phyloP scores from a whole-genome alignment of 2,329 filamentous ascomycete genomes.

The Penicillium crustosum region DNA sequence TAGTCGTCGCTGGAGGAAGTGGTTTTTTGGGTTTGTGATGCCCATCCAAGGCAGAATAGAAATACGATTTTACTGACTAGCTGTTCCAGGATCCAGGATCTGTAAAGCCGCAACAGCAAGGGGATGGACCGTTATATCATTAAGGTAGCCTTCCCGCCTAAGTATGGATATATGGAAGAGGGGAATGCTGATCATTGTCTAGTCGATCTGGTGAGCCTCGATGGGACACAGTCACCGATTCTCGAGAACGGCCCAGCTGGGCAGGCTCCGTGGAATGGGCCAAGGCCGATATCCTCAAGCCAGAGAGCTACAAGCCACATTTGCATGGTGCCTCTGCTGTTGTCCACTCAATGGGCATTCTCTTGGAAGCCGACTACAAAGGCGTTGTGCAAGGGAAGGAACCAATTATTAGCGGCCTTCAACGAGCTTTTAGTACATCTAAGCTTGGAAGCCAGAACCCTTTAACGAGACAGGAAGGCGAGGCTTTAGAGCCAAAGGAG shows the following conservation, averaged over 20 bases:
- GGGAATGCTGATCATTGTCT: conserved; percentile 14
- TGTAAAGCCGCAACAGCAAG: conserved; percentile 83
- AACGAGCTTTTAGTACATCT: conserved; percentile 70
- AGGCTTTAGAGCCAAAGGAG: conserved; percentile 64
- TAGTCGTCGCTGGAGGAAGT: conserved; percentile 91
- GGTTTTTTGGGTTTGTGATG: conserved; percentile 72
- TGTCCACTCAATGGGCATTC: conserved; percentile 92
- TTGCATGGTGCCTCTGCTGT: conserved; percentile 78
- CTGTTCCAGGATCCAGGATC: conserved; percentile 65
- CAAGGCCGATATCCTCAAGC: conserved; percentile 81
- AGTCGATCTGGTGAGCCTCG: conserved; percentile 87
- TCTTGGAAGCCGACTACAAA: conserved; percentile 98
- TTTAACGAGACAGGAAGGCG: conserved; percentile 60
- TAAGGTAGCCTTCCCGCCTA: conserved; percentile 63
- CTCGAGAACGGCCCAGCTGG: conserved; percentile 72
- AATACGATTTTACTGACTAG: conserved; percentile 14
- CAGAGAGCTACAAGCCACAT: conserved; percentile 73
- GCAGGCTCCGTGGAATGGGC: conserved; percentile 81
- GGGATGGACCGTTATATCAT: conserved; percentile 88
- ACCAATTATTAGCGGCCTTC: conserved; percentile 74
- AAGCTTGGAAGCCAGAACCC: conserved; percentile 67
- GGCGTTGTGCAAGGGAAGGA: conserved; percentile 80
- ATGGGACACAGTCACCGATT: conserved; percentile 79
- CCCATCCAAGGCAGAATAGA: not conserved
- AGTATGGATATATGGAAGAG: not conserved